phyloP scores from a whole-genome alignment of 805 yeast species.

The Yamadazyma olivae region DNA sequence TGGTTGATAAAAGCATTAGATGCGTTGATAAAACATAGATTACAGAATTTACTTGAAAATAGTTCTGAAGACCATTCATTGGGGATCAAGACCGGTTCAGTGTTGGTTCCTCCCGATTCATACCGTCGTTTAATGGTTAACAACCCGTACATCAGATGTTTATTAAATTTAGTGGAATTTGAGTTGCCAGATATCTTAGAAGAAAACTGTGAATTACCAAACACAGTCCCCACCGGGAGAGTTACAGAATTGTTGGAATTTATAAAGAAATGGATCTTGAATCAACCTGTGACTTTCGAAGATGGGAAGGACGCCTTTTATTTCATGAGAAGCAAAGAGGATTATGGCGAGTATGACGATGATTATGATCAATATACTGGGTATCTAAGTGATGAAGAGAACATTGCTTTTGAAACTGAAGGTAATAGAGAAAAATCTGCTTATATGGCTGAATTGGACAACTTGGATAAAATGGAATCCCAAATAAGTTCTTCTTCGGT shows the following conservation, averaged over 20 bases:
- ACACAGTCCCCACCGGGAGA: slow-evolving; percentile 22
- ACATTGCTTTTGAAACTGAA: slow-evolving; percentile 29
- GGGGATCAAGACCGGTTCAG: too few relatives aligned
- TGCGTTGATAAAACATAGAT: slow-evolving; percentile 21
- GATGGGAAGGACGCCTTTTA: slow-evolving; percentile 35
- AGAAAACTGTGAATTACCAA: slow-evolving; percentile 39
- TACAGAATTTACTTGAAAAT: slow-evolving; percentile 7
- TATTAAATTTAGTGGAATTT: slow-evolving; percentile 47
- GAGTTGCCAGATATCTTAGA: slow-evolving; percentile 37
- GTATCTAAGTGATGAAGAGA: slow-evolving; percentile 25
- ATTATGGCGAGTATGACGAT: slow-evolving; percentile 24
- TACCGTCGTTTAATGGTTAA: slow-evolving; percentile 34
- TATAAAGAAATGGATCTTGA: slow-evolving; percentile 39
- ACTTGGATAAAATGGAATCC: slow-evolving; percentile 38
- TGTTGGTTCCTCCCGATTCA: slow-evolving; percentile 10
- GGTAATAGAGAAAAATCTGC: slow-evolving; percentile 11
- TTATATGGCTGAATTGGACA: slow-evolving; percentile 23
- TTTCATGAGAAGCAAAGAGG: slow-evolving; percentile 25
- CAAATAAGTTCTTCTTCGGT: slow-evolving; percentile 14
- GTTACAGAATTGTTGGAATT: slow-evolving; percentile 33
- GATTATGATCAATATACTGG: slow-evolving; percentile 22
- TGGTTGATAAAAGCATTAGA: slow-evolving; percentile 41
- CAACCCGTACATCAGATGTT: slow-evolving; percentile 48
- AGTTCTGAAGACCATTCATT: too few relatives aligned
- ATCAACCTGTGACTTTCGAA: slow-evolving; percentile 30